phyloP scores from a whole-genome alignment of 2,329 filamentous ascomycete species.

The Coniochaeta sp. region DNA sequence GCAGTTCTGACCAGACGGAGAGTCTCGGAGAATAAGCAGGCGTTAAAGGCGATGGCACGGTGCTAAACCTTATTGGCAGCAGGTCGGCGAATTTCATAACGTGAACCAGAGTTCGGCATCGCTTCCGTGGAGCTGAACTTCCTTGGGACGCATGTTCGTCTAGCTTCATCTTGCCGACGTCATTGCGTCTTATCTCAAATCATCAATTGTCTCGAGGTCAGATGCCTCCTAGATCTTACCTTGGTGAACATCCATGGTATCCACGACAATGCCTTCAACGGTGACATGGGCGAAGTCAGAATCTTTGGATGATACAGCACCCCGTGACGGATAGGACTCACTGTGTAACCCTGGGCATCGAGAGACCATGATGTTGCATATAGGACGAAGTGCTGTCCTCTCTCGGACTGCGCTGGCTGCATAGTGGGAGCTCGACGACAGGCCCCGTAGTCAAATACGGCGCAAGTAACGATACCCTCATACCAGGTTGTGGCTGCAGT shows the following conservation, averaged over 20 bases:
- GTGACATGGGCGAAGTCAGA: no score
- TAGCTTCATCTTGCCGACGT: background rate
- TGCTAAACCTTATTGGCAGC: background rate
- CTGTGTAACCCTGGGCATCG: no score
- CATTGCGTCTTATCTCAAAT: background rate
- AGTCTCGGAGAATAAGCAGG: background rate
- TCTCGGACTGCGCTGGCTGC: background rate
- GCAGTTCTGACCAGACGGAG: background rate
- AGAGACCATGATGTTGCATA: no score
- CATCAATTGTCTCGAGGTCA: background rate
- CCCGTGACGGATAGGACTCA: no score
- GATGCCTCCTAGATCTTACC: no score
- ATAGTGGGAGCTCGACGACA: background rate
- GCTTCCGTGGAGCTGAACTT: background rate
- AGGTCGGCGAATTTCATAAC: background rate
- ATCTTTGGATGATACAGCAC: no score
- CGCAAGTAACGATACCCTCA: background rate
- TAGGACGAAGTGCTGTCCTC: no score
- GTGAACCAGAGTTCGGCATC: background rate
- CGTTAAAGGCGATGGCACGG: background rate
- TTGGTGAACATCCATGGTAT: no score
- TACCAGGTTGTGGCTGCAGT: background rate
- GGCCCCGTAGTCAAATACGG: background rate
- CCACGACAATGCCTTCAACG: no score
- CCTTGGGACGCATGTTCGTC: background rate